Base-by-base conservation (phyloP, 129 eudicot species). In the Helianthus tuberosus region DNA sequence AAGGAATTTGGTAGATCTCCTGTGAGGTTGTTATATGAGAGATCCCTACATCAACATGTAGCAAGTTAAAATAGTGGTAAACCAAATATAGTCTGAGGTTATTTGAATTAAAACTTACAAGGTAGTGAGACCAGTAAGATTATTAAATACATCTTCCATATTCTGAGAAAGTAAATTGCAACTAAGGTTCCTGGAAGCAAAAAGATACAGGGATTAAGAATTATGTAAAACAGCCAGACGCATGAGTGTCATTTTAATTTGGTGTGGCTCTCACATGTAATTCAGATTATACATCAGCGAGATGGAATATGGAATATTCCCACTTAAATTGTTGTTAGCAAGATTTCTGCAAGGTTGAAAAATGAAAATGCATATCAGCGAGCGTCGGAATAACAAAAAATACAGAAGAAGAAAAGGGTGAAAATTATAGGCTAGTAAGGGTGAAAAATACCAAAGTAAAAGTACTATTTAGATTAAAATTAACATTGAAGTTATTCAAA, bases 1-100 rank as follows among this genome's bases (percentile, higher is more conserved):
- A 91, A 64, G n/a, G 99, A 94, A 80, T 25, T 58, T 5, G 99
- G 99, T 72, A 94, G 88, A 82, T 94, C 93, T 68, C 99, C 99
- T n/a, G 91, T 76, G 64, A 94, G 85, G 78, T 85, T 87, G 80
- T 94, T 94, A 79, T 71, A 57, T 12, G 99, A 94, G 13, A 94
- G 83, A 83, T 94, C 99, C 88, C 99, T 94, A 80, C 77, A 85
- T 54, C 69, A 66, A 66, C 27, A 64, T 75, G 12, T 66, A 74
- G 59, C 44, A 64, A 27, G 66, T 68, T 6, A 65, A 17, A 12
- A 60, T 46, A n/a, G n/a, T n/a, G 53, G 38, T 5, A 73, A 73
- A 61, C 20, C 35, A 51, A 64, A 4, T 35, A 57, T 13, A 27
- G 64, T 13, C 10, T 1, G n/a, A 11, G 68, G 35, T 36, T 68